Evolutionary conservation across 2,329 filamentous ascomycete species (phyloP).

Genomic region (Clarireedia sp.): DNA sequence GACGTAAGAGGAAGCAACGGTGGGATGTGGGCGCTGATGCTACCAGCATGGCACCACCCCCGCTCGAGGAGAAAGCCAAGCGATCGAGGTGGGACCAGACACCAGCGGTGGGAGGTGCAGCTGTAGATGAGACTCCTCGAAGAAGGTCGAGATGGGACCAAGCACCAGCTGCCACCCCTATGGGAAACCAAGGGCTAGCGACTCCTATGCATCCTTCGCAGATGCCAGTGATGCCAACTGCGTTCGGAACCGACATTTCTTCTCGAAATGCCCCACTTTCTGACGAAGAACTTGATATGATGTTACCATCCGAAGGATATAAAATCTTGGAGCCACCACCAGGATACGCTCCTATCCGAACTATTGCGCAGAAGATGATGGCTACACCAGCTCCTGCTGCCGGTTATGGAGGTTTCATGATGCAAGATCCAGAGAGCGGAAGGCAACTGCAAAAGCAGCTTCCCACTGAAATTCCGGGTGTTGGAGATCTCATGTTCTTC

Average conservation of each 20-base stretch:
- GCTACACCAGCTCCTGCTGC: constrained; percentile 65
- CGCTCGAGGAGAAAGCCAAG: constrained; percentile 48
- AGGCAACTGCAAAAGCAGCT: constrained; percentile 81
- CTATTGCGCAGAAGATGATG: constrained; percentile 66
- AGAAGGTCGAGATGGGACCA: constrained; percentile 88
- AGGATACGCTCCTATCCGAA: constrained; percentile 79
- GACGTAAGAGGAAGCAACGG: constrained; percentile 83
- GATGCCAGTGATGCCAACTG: constrained; percentile 43
- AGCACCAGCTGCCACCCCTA: constrained; percentile 71
- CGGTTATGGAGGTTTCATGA: constrained; percentile 68
- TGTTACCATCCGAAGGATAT: constrained; percentile 88
- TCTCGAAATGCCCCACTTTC: constrained; percentile 74
- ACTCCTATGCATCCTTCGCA: constrained; percentile 71
- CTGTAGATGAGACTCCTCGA: constrained; percentile 53
- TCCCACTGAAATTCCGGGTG: constrained; percentile 89
- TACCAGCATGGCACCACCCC: constrained; percentile 39
- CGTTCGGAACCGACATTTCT: constrained; percentile 75
- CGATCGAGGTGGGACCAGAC: constrained; percentile 85
- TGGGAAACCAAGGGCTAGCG: constrained; percentile 64
- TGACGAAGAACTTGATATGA: constrained; percentile 87
- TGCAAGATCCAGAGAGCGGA: constrained; percentile 86
- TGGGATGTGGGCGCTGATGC: constrained; percentile 73
- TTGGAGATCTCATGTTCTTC: constrained; percentile 95
- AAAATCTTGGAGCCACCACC: constrained; percentile 84
- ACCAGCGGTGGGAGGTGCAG: constrained; percentile 47